Evolutionary conservation across 2,329 filamentous ascomycete species (phyloP).

Genomic region (Aspergillus hortae): DNA sequence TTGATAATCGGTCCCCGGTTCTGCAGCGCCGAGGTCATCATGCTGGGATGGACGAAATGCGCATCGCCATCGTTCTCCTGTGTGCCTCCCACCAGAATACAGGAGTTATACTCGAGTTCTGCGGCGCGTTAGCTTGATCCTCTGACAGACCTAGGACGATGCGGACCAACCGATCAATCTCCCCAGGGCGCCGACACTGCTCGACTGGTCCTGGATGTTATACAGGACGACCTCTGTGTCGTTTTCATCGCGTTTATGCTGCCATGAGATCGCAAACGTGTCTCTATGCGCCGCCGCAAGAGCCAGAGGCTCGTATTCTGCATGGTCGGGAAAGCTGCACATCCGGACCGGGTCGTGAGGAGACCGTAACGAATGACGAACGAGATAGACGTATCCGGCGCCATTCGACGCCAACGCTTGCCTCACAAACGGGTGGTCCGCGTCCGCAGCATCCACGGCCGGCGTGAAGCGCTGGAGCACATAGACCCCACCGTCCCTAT

Average conservation of each 20-base stretch:
- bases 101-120: conserved; percentile 20
- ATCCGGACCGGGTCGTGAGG: conserved; percentile 15
- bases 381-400: conserved; percentile 24
- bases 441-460: conserved; percentile 16
- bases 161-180: conserved; percentile 19
- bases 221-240: conserved; percentile 32
- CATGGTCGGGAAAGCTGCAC: conserved; percentile 27
- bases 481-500: conserved; percentile 19
- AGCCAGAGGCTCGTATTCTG: conserved; percentile 27
- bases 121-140: background rate
- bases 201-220: conserved; percentile 8
- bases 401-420: conserved; percentile 24
- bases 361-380: conserved; percentile 22
- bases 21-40: background rate
- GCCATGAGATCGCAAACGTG: conserved; percentile 39
- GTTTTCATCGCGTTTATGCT: conserved; percentile 18
- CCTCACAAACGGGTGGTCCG: conserved; percentile 30
- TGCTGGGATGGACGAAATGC: background rate
- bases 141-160: background rate
- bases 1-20: conserved; percentile 24
- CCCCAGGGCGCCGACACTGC: conserved; percentile 3
- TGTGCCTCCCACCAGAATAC: conserved; percentile 15
- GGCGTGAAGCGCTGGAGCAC: conserved; percentile 33
- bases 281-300: conserved; percentile 21
- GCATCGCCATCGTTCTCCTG: conserved; percentile 1